Conservation (phyloP, 192 early-diverging fungal species). For the Backusella macrospora region DNA sequence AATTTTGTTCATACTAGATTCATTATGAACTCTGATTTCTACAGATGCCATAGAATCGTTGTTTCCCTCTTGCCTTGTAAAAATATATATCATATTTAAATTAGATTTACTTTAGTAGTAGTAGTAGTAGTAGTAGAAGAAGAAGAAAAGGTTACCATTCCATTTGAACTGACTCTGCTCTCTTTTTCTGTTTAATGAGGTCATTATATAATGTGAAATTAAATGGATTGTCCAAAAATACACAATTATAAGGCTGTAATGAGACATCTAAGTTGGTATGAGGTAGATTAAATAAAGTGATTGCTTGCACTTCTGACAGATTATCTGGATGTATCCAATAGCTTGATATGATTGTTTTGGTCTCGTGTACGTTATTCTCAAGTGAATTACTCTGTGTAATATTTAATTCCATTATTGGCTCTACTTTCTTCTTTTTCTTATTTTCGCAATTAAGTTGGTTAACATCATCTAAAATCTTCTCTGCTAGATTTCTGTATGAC, state of each 20-base stretch:
- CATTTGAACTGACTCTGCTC: slow-evolving; percentile 2
- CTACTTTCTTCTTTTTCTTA: background rate
- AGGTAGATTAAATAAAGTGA: slow-evolving; percentile 84
- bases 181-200: background rate
- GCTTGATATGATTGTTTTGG: slow-evolving; percentile 13
- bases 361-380: too few species aligned
- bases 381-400: too few species aligned
- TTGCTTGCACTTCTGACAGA: slow-evolving; percentile 84
- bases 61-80: slow-evolving; percentile 3
- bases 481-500: background rate
- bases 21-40: background rate
- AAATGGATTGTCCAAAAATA: background rate
- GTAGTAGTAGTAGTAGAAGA: background rate
- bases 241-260: background rate
- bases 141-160: background rate
- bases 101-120: background rate
- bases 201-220: background rate
- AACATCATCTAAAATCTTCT: background rate
- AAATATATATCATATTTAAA: slow-evolving; percentile 5
- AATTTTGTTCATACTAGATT: background rate
- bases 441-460: background rate
- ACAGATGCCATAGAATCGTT: background rate
- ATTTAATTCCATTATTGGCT: background rate
- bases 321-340: slow-evolving; percentile 95
- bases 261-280: slow-evolving; percentile 64